A percentile compares a stretch with the other conserved stretches of the same genome.
phyloP scores from a whole-genome alignment of 192 early-diverging fungal species.

The Coemansia javaensis region DNA sequence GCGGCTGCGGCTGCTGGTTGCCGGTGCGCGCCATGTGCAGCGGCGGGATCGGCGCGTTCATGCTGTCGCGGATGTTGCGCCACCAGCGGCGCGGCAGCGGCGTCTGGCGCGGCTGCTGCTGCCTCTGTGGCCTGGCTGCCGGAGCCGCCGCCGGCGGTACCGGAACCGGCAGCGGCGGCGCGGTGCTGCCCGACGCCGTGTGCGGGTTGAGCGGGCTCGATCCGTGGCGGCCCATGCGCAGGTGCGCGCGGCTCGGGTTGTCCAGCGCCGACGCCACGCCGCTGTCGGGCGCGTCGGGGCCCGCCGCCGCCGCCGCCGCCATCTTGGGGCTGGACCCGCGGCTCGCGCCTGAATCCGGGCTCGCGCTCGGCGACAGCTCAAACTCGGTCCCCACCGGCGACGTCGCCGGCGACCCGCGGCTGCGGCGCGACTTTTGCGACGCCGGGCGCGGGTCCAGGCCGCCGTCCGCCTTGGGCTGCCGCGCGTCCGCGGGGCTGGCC shows the following conservation, averaged over 20 bases:
- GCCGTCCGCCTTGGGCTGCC: conserved; percentile 34
- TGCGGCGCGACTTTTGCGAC: neutral
- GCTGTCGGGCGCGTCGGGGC: neutral
- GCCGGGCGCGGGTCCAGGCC: conserved; percentile 10
- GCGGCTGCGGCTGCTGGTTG: neutral
- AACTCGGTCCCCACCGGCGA: neutral
- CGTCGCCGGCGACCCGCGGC: neutral
- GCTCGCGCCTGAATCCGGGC: no score
- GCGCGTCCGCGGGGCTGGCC: conserved; percentile 19
- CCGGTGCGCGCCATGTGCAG: no score
- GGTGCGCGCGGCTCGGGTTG: conserved; percentile 8
- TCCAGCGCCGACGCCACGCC: neutral
- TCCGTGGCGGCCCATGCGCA: conserved; percentile 47
- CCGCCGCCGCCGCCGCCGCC: conserved; percentile 3
- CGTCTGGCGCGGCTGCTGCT: conserved; percentile 18
- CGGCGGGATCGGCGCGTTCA: conserved; percentile 47
- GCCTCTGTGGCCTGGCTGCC: conserved; percentile 4
- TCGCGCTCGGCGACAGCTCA: neutral
- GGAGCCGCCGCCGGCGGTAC: neutral
- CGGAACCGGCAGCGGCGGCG: conserved; percentile 28
- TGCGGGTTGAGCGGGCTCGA: conserved; percentile 47
- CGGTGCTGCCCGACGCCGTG: conserved; percentile 21
- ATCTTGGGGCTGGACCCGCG: no score
- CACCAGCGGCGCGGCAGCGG: conserved; percentile 47
- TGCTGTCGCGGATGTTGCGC: conserved; percentile 49